A percentile compares a stretch with the other conserved stretches of the same genome.
Evolutionary conservation across 768 basidiomycete species (phyloP).

Genomic region (Boletus pseudo-olivaceus): DNA sequence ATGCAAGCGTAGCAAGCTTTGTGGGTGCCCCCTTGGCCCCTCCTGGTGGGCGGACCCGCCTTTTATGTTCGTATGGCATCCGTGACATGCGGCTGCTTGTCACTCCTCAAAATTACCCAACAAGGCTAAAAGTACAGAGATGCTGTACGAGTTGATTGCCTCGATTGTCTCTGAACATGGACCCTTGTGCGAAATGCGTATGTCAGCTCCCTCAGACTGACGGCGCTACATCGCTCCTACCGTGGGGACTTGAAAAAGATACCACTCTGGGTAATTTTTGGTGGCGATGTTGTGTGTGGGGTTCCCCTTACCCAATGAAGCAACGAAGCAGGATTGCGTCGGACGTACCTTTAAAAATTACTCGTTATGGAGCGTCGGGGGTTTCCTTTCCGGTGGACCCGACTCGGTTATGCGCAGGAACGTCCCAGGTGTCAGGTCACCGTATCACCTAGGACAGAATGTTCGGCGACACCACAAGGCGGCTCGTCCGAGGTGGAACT

Average conservation of each 20-base stretch:
- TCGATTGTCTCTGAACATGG: constrained; percentile 25
- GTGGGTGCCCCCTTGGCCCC: constrained; percentile 4
- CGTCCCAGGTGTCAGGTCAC: background rate
- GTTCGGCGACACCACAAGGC: background rate
- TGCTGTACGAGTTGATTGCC: constrained; percentile 21
- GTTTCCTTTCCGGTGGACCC: constrained; percentile 2
- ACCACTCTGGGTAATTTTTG: constrained; percentile 22
- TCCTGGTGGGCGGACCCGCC: constrained; percentile 16
- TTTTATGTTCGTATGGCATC: constrained; percentile 23
- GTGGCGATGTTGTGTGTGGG: constrained; percentile 19
- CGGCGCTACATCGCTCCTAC: background rate
- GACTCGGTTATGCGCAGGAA: background rate
- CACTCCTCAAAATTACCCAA: constrained; percentile 26
- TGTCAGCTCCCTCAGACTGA: constrained; percentile 27
- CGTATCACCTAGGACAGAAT: background rate
- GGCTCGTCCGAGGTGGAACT: background rate
- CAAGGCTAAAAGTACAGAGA: constrained; percentile 13
- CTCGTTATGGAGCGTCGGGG: constrained; percentile 16
- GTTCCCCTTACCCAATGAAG: constrained; percentile 14
- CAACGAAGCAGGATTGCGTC: constrained; percentile 20
- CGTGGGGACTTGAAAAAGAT: constrained; percentile 9
- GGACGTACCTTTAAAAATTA: constrained; percentile 13
- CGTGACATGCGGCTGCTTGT: constrained; percentile 16
- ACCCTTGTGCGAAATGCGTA: constrained; percentile 28
- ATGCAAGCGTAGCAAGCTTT: background rate